These are phyloP conservation scores for Cornus kousa DNA, from an alignment of 148 eudicot species.

Conservation along the genomic window DNA sequence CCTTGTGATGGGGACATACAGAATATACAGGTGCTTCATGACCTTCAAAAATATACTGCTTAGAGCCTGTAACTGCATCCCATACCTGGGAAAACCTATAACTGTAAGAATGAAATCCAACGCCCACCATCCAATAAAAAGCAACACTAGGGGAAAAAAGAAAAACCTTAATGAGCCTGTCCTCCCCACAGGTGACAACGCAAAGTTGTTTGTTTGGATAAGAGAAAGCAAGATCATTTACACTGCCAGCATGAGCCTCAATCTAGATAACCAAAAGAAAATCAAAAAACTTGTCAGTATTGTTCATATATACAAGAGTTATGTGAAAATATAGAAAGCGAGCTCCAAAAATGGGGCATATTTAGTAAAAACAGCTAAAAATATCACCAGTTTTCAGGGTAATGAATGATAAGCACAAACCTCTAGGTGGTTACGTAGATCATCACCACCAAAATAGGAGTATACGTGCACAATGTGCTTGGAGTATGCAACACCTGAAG, in stretches of 20 bases:
- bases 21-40: constrained; percentile 89
- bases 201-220: constrained; percentile 74
- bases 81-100: constrained; percentile 52
- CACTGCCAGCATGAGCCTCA: constrained; percentile 91
- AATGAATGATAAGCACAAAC: constrained; percentile 33
- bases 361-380: neutral
- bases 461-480: constrained; percentile 86
- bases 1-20: constrained; percentile 78
- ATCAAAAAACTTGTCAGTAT: neutral
- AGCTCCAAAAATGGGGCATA: neutral
- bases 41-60: constrained; percentile 68
- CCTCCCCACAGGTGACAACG: constrained; percentile 92
- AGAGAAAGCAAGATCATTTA: constrained; percentile 87
- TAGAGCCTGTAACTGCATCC: constrained; percentile 74
- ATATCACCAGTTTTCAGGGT: neutral
- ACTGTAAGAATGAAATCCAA: constrained; percentile 16
- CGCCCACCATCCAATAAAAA: neutral
- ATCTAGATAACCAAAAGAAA: constrained; percentile 44
- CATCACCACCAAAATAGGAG: constrained; percentile 62
- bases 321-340: neutral
- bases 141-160: constrained; percentile 1
- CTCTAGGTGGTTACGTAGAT: constrained; percentile 81
- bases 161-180: constrained; percentile 79
- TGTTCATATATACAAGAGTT: neutral
- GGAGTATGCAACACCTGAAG: constrained; percentile 89